Base-by-base conservation (phyloP, 1,284 basidiomycete genomes). In the Marasmius sp. region DNA sequence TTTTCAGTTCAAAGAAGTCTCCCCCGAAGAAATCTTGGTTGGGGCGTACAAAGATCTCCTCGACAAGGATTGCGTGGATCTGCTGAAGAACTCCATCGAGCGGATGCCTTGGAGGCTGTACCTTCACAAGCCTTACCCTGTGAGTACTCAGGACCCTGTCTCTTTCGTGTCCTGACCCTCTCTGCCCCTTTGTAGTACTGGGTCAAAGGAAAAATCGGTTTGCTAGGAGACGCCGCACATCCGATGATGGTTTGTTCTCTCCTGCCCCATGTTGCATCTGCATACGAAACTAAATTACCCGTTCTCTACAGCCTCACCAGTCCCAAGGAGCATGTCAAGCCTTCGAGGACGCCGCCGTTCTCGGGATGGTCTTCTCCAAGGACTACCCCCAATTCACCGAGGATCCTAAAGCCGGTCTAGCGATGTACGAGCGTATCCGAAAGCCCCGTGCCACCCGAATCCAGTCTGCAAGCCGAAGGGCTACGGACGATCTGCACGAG, bases 91-190 rank as follows among this genome's bases (percentile, higher is more conserved):
- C 57, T 72, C 72, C 22, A 65, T 70, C 54, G 72, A 74, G 6
- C 66, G 72, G 12, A 74, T 72, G 72, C 72, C 72, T 6, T 74
- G 73, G 73, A 67, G 72, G 20, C 62, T 74, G 18, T 72, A 74
- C 58, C 65, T 72, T 16, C 73, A 74, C 59, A 67, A 71, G 56
- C 71, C 72, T 2, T 74, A 73, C 57, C 57, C 57, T 3, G 71
- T 72, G 58, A 48, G 66, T 59, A 20, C 37, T 20, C 49, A 48
- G n/a, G 6, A 47, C 45, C 20, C 8, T 6, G 14, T 22, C 57
- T 48, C 5, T 54, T 33, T 1, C 20, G 6, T 45, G 38, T 22
- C 37, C 14, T 60, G 33, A 11, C 16, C 3, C 36, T 47, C 33
- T 20, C 27, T 11, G 20, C 33, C 48, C 16, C 45, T 27, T 27